phyloP scores from a whole-genome alignment of 2,329 filamentous ascomycete genomes.

The Sclerotinia minor region DNA sequence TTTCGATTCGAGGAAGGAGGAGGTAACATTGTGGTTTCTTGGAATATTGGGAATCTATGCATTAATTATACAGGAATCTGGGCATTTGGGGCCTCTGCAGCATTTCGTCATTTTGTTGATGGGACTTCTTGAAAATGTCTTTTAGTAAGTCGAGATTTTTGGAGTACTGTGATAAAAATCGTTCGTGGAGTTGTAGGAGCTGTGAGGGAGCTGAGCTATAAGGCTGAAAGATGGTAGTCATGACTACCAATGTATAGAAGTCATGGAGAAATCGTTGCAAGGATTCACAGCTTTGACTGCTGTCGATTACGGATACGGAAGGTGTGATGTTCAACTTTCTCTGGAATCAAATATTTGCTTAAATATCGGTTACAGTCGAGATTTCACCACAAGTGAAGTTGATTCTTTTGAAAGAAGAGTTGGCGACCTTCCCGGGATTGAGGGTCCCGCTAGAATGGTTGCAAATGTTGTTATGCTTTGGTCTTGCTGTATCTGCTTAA shows the following conservation, averaged over 20 bases:
- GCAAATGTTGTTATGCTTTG: conserved; percentile 11
- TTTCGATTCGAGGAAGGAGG: too few species aligned
- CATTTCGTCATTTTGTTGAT: conserved; percentile 8
- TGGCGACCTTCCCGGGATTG: not conserved
- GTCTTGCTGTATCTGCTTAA: not conserved
- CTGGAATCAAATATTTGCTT: conserved; percentile 1
- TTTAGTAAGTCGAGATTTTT: not conserved
- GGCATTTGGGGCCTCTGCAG: conserved; percentile 1
- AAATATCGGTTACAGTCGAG: conserved; percentile 13
- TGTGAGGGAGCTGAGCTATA: not conserved
- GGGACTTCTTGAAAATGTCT: not conserved
- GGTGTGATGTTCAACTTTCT: conserved; percentile 18
- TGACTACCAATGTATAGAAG: conserved; percentile 16
- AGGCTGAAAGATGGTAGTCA: conserved; percentile 4
- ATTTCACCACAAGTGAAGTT: conserved; percentile 9
- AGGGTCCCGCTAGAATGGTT: not conserved
- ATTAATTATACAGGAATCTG: conserved; percentile 23
- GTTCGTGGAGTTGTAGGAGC: not conserved
- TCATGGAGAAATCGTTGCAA: conserved; percentile 3
- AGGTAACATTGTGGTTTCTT: not conserved
- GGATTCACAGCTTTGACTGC: conserved; percentile 16
- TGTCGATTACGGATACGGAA: conserved; percentile 12
- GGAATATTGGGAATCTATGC: conserved; percentile 24
- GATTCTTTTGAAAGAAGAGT: conserved; percentile 18
- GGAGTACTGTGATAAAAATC: not conserved